Conservation (phyloP, 768 basidiomycete species). For the Pulveroboletus ravenelii region DNA sequence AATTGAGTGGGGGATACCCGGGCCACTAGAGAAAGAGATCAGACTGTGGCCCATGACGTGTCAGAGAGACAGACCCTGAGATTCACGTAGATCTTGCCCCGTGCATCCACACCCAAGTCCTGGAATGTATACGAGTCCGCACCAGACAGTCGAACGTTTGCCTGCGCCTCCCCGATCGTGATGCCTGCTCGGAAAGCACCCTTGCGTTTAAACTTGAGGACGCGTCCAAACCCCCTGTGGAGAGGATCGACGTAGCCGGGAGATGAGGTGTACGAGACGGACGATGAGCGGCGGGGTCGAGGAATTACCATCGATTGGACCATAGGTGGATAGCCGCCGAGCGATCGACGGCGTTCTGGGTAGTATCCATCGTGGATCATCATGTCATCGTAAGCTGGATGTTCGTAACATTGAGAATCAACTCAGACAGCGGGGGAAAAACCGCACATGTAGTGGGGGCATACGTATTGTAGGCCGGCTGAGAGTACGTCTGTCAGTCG, state of each 20-base stretch:
- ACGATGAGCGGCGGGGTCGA: constrained; percentile 36
- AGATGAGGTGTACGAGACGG: constrained; percentile 36
- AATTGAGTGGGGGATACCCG: constrained; percentile 65
- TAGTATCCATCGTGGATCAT: constrained; percentile 50
- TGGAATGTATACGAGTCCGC: constrained; percentile 59
- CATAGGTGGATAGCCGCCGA: constrained; percentile 20
- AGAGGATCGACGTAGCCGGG: constrained; percentile 39
- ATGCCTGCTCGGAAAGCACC: constrained; percentile 61
- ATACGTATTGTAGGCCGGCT: constrained; percentile 46
- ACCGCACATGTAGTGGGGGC: constrained; percentile 39
- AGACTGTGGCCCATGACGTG: not conserved
- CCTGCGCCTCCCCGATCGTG: constrained; percentile 64
- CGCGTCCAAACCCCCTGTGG: constrained; percentile 44
- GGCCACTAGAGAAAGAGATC: constrained; percentile 48
- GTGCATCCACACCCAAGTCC: constrained; percentile 60
- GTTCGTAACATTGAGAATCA: not conserved
- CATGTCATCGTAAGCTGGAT: constrained; percentile 53
- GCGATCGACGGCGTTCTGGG: constrained; percentile 18
- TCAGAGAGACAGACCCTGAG: constrained; percentile 46
- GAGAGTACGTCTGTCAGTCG: constrained; percentile 34
- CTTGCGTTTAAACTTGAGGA: constrained; percentile 73
- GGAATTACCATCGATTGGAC: constrained; percentile 19
- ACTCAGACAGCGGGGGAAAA: not conserved
- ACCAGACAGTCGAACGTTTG: constrained; percentile 54
- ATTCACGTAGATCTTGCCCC: constrained; percentile 56